Evolutionary conservation across 805 yeast genomes (phyloP).

Genomic region (Ogataea allantospora): DNA sequence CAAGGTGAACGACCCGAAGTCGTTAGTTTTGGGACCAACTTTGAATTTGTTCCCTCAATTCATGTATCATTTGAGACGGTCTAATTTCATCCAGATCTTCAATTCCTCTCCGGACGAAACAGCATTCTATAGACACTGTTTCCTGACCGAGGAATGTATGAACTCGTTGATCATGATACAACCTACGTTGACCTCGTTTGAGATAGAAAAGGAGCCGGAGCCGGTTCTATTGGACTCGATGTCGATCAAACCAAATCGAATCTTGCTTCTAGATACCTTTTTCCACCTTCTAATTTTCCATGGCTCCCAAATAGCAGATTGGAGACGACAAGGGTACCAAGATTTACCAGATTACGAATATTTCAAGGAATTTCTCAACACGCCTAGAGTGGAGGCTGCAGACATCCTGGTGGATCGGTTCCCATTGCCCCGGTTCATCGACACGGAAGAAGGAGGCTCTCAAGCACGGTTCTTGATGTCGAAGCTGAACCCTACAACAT

Average conservation of each 20-base stretch:
- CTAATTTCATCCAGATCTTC: slow-evolving; percentile 63
- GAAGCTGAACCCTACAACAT: slow-evolving; percentile 64
- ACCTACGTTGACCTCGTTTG: slow-evolving; percentile 62
- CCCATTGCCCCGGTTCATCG: slow-evolving; percentile 71
- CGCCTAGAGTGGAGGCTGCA: slow-evolving; percentile 65
- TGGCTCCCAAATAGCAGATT: slow-evolving; percentile 63
- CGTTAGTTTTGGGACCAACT: slow-evolving; percentile 49
- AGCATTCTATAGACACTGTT: slow-evolving; percentile 58
- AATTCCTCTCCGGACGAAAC: slow-evolving; percentile 75
- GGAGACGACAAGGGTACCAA: slow-evolving; percentile 66
- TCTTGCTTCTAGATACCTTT: slow-evolving; percentile 62
- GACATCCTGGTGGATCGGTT: slow-evolving; percentile 62
- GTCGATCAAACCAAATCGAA: slow-evolving; percentile 56
- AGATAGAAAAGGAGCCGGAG: slow-evolving; percentile 54
- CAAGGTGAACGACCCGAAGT: slow-evolving; percentile 43
- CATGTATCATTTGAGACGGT: slow-evolving; percentile 64
- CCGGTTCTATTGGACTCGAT: slow-evolving; percentile 64
- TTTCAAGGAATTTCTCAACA: slow-evolving; percentile 57
- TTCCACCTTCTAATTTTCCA: slow-evolving; percentile 68
- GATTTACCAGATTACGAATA: slow-evolving; percentile 58
- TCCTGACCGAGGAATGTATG: slow-evolving; percentile 58
- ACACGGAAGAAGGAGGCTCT: slow-evolving; percentile 74
- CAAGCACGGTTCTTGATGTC: slow-evolving; percentile 72
- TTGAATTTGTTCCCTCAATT: slow-evolving; percentile 64
- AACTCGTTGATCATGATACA: slow-evolving; percentile 68